These are phyloP conservation scores for Phytophthora pinifolia DNA, from an alignment of 352 stramenopile species.

Conservation along the genomic window DNA sequence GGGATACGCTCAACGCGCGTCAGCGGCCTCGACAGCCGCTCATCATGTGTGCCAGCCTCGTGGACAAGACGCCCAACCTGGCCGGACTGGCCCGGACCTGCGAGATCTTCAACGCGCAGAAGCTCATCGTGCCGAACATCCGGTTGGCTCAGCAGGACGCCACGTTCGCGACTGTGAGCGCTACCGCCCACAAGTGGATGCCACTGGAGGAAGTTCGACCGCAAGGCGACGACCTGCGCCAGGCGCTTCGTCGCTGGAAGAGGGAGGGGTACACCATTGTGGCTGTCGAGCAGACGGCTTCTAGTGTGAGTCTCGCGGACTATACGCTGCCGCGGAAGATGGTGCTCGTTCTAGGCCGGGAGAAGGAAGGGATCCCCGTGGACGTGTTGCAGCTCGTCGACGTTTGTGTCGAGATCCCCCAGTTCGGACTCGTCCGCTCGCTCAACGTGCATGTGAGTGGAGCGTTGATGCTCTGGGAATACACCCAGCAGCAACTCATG, in stretches of 20 bases:
- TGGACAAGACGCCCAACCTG: constrained; percentile 96
- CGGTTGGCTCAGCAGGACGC: constrained; percentile 79
- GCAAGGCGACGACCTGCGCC: constrained; percentile 36
- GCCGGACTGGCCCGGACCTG: constrained; percentile 92
- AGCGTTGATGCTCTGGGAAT: constrained; percentile 96
- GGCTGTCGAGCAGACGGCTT: constrained; percentile 94
- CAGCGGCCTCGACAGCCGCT: constrained; percentile 56
- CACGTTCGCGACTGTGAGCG: constrained; percentile 90
- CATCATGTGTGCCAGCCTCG: constrained; percentile 85
- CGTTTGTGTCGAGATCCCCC: constrained; percentile 97
- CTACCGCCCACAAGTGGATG: constrained; percentile 95
- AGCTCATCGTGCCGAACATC: constrained; percentile 89
- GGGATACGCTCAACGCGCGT: constrained; percentile 44
- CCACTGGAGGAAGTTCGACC: constrained; percentile 89
- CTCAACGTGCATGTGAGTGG: constrained; percentile 98
- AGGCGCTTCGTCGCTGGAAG: constrained; percentile 67
- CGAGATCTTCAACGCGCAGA: constrained; percentile 94
- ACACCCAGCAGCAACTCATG: constrained; percentile 90
- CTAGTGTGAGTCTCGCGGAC: constrained; percentile 82
- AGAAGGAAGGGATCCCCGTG: constrained; percentile 97
- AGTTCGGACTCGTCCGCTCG: constrained; percentile 95
- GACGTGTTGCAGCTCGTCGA: constrained; percentile 95
- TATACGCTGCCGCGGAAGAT: constrained; percentile 89
- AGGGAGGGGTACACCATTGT: constrained; percentile 91
- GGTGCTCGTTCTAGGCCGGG: constrained; percentile 95